A percentile compares a stretch with the other conserved stretches of the same genome.
Evolutionary conservation across 495 filamentous ascomycete species (phyloP).

Genomic region (Lophiostoma macrostomum): DNA sequence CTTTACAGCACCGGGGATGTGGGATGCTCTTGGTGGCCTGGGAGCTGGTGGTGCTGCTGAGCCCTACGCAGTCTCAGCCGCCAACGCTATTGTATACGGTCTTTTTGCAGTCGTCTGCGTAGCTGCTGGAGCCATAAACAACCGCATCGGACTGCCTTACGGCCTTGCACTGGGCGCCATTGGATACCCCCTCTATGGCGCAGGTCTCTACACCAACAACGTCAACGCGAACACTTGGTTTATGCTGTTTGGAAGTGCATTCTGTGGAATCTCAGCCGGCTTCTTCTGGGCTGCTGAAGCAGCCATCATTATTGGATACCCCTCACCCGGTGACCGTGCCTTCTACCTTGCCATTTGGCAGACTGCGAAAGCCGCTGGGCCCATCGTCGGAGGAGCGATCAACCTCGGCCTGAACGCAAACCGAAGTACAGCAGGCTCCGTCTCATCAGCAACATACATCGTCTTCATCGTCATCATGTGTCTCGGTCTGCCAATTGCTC

Average conservation of each 20-base stretch:
- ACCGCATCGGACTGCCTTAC: conserved; percentile 38
- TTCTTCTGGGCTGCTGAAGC: conserved; percentile 13
- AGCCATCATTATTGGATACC: conserved; percentile 9
- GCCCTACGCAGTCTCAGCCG: conserved; percentile 38
- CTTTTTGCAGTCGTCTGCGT: conserved; percentile 40
- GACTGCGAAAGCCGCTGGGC: conserved; percentile 8
- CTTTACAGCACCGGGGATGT: conserved; percentile 28
- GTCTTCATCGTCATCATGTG: conserved; percentile 16
- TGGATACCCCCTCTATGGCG: conserved; percentile 7
- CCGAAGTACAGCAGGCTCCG: conserved; percentile 3
- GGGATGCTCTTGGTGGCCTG: conserved; percentile 38
- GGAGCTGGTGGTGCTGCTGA: conserved; percentile 29
- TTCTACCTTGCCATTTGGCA: conserved; percentile 11
- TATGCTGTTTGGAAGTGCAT: conserved; percentile 7
- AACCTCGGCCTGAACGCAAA: conserved; percentile 9
- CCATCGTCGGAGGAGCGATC: conserved; percentile 10
- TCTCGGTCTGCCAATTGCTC: conserved; percentile 5
- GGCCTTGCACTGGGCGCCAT: conserved; percentile 32
- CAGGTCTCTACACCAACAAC: conserved; percentile 9
- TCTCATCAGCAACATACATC: conserved; percentile 4
- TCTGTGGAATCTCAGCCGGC: conserved; percentile 9
- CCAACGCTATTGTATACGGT: conserved; percentile 39
- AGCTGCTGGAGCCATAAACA: conserved; percentile 38
- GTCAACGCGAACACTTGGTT: conserved; percentile 6
- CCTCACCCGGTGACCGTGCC: conserved; percentile 5